Conservation (phyloP, 495 filamentous ascomycete genomes). For the Terfezia claveryi region DNA sequence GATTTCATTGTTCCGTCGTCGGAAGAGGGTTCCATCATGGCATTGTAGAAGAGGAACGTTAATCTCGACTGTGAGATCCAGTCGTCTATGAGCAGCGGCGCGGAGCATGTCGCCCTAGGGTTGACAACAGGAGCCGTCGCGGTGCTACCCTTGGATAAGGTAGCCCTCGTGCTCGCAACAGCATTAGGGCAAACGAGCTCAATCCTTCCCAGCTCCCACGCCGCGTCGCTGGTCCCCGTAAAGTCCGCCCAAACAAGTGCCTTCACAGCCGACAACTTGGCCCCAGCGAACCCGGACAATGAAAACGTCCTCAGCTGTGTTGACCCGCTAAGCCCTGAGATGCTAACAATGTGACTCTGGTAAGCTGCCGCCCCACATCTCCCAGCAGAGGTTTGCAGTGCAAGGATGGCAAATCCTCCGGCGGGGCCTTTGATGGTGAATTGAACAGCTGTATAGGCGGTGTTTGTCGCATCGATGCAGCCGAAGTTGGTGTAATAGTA, state of each 20-base stretch:
- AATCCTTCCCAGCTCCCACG: constrained; percentile 32
- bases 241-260: constrained; percentile 32
- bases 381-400: constrained; percentile 30
- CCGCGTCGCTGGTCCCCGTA: constrained; percentile 18
- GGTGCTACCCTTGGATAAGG: background rate
- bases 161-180: background rate
- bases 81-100: constrained; percentile 34
- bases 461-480: constrained; percentile 26
- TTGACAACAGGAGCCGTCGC: background rate
- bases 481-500: constrained; percentile 37
- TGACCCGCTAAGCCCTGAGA: constrained; percentile 29
- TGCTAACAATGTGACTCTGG: constrained; percentile 25
- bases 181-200: constrained; percentile 26
- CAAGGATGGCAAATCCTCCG: constrained; percentile 26
- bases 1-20: constrained; percentile 40
- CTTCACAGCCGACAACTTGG: constrained; percentile 31
- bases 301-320: constrained; percentile 32
- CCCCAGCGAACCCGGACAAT: constrained; percentile 27
- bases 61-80: constrained; percentile 41
- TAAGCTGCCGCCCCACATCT: constrained; percentile 25
- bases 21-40: constrained; percentile 32
- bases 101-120: constrained; percentile 21
- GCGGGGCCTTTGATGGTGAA: constrained; percentile 34
- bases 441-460: constrained; percentile 30
- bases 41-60: constrained; percentile 43